phyloP scores from a whole-genome alignment of 2,329 filamentous ascomycete species.

The Beauveria sp. region DNA sequence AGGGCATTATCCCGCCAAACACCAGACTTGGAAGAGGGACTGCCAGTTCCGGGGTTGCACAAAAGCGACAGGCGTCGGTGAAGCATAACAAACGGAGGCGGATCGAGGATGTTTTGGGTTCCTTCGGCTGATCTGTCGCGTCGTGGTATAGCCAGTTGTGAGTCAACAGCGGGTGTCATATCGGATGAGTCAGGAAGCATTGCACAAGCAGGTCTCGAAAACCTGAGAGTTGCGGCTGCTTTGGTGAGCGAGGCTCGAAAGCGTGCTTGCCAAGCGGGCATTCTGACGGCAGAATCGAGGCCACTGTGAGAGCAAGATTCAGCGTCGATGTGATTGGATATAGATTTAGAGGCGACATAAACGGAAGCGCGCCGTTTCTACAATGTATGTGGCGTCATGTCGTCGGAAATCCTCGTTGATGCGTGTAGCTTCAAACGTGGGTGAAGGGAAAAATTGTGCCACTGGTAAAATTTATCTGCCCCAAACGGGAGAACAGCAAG shows the following conservation, averaged over 20 bases:
- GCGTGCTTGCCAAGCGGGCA: too few relatives aligned
- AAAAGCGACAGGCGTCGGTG: conserved; percentile 15
- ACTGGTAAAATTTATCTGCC: conserved; percentile 27
- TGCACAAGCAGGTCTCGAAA: neutral
- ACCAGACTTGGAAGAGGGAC: neutral
- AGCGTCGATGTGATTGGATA: neutral
- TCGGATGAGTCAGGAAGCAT: neutral
- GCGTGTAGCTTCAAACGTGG: neutral
- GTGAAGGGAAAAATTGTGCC: conserved; percentile 22
- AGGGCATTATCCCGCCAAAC: neutral
- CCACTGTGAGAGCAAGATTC: neutral
- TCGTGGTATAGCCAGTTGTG: neutral
- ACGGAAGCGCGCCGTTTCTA: neutral
- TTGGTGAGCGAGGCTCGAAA: too few relatives aligned
- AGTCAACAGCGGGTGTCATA: neutral
- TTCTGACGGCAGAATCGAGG: neutral
- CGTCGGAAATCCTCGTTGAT: neutral
- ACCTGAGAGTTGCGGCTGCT: neutral
- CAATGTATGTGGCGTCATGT: neutral
- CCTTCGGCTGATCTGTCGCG: conserved; percentile 17
- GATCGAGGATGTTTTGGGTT: conserved; percentile 27
- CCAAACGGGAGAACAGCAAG: conserved; percentile 30
- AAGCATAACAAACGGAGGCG: conserved; percentile 26
- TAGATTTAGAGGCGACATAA: neutral
- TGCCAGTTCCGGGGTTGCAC: too few relatives aligned